Conservation (phyloP, 805 yeast genomes). For the Candida tibetensis region DNA sequence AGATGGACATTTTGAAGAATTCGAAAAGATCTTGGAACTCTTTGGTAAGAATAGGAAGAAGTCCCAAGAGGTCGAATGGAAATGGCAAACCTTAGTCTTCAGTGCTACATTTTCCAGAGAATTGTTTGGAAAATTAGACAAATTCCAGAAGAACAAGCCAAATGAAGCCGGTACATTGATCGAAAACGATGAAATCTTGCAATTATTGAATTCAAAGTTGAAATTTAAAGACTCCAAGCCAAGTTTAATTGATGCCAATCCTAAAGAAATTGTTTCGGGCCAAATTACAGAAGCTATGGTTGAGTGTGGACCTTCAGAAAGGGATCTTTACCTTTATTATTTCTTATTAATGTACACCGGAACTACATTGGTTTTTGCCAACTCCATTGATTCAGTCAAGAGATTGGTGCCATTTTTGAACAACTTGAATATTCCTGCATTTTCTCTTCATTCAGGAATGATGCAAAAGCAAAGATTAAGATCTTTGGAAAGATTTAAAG, state of each 20-base stretch:
- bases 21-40: constrained; percentile 73
- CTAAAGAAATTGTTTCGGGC: constrained; percentile 73
- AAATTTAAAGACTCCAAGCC: constrained; percentile 70
- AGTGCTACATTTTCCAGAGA: constrained; percentile 91
- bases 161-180: constrained; percentile 32
- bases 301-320: constrained; percentile 86
- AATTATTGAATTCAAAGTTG: constrained; percentile 64
- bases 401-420: constrained; percentile 74
- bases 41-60: constrained; percentile 50
- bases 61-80: constrained; percentile 31
- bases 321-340: constrained; percentile 88
- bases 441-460: constrained; percentile 91
- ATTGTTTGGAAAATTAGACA: constrained; percentile 70
- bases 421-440: constrained; percentile 63
- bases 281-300: constrained; percentile 80
- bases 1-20: constrained; percentile 94
- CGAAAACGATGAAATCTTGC: constrained; percentile 59
- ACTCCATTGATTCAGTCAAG: constrained; percentile 92
- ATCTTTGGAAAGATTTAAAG: constrained; percentile 76
- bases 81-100: constrained; percentile 87
- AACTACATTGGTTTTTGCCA: constrained; percentile 84
- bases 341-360: constrained; percentile 86
- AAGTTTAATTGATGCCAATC: constrained; percentile 76
- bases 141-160: constrained; percentile 19
- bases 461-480: constrained; percentile 88